phyloP scores from a whole-genome alignment of 495 filamentous ascomycete genomes.

The Rusavskia elegans region DNA sequence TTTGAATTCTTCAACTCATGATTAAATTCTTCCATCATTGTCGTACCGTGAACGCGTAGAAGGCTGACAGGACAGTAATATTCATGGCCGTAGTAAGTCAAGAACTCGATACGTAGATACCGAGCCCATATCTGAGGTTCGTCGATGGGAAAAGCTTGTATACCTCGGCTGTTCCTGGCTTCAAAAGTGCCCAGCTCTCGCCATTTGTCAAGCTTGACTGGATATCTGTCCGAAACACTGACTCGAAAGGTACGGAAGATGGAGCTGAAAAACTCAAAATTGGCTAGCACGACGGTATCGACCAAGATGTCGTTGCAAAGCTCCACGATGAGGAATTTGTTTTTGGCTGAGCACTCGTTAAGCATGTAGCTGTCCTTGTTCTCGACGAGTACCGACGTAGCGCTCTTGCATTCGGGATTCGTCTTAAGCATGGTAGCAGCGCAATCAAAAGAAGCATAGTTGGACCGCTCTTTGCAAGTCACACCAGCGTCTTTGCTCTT shows the following conservation, averaged over 20 bases:
- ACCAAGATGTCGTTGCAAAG: constrained; percentile 83
- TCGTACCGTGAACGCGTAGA: constrained; percentile 81
- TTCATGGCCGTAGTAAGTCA: constrained; percentile 89
- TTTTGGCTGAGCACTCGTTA: constrained; percentile 69
- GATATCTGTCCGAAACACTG: constrained; percentile 84
- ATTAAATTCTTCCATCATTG: constrained; percentile 88
- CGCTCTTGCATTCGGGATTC: constrained; percentile 64
- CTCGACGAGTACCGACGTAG: constrained; percentile 77
- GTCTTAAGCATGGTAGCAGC: constrained; percentile 88
- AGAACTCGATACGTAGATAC: constrained; percentile 79
- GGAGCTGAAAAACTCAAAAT: constrained; percentile 97
- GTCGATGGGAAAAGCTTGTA: constrained; percentile 84
- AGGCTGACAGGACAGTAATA: constrained; percentile 90
- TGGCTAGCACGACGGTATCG: constrained; percentile 88
- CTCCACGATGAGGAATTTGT: constrained; percentile 91
- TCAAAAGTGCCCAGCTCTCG: constrained; percentile 76
- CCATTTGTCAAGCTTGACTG: constrained; percentile 85
- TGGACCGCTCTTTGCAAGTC: constrained; percentile 89
- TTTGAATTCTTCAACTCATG: constrained; percentile 51
- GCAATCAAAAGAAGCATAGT: constrained; percentile 93
- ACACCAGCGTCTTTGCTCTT: constrained; percentile 84
- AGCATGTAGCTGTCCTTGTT: constrained; percentile 99
- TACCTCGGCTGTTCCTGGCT: constrained; percentile 77
- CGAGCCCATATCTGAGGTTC: constrained; percentile 92
- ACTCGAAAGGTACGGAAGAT: constrained; percentile 85